A percentile compares a stretch with the other conserved stretches of the same genome.
phyloP scores from a whole-genome alignment of 2,329 filamentous ascomycete species.

The Calonectria honghensis region DNA sequence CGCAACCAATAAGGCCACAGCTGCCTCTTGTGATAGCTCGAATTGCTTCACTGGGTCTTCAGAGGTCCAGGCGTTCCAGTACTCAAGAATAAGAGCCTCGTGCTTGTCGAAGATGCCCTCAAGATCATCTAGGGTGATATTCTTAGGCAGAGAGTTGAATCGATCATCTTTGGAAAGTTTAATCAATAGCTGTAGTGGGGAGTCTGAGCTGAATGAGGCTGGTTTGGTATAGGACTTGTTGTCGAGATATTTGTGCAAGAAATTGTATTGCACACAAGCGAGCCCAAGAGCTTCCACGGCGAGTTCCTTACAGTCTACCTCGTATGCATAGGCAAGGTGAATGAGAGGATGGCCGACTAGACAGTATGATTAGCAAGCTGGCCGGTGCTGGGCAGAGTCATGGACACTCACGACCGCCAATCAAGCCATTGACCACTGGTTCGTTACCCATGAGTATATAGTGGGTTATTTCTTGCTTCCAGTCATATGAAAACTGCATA shows the following conservation, averaged over 20 bases:
- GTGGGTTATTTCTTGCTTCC: slow-evolving; percentile 84
- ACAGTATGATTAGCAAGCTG: slow-evolving; percentile 45
- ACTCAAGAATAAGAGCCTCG: slow-evolving; percentile 83
- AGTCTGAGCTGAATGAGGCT: slow-evolving; percentile 75
- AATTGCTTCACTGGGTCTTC: slow-evolving; percentile 84
- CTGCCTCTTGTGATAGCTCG: slow-evolving; percentile 79
- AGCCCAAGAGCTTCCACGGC: slow-evolving; percentile 91
- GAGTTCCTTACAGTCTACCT: slow-evolving; percentile 88
- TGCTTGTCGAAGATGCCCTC: slow-evolving; percentile 80
- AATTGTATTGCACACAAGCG: slow-evolving; percentile 74
- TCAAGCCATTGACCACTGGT: slow-evolving; percentile 87
- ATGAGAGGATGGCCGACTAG: slow-evolving; percentile 93
- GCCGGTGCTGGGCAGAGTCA: neutral
- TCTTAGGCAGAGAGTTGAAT: slow-evolving; percentile 80
- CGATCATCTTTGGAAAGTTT: slow-evolving; percentile 80
- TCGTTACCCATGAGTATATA: slow-evolving; percentile 85
- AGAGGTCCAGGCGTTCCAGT: slow-evolving; percentile 93
- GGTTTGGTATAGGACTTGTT: slow-evolving; percentile 81
- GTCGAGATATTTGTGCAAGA: slow-evolving; percentile 81
- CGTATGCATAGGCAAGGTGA: slow-evolving; percentile 94
- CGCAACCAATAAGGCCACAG: slow-evolving; percentile 77
- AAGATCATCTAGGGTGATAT: slow-evolving; percentile 78
- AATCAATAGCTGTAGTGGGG: slow-evolving; percentile 82
- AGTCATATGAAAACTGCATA: slow-evolving; percentile 83
- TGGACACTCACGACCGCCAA: slow-evolving; percentile 80